Evolutionary conservation across 345 rosid species (phyloP).

Genomic region (Hevea brasiliensis): DNA sequence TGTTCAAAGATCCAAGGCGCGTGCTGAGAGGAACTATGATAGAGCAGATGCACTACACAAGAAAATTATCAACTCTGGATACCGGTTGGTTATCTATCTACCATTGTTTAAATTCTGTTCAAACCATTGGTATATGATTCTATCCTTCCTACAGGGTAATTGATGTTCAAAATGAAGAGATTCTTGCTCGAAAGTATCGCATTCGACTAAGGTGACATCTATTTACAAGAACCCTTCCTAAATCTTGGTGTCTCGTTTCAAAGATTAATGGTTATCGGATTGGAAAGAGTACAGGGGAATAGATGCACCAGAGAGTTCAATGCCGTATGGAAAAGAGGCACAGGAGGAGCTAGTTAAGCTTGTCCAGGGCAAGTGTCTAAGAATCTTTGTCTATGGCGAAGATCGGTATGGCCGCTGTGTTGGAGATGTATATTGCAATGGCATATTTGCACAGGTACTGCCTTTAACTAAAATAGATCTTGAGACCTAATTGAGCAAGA

Average conservation of each 20-base stretch:
- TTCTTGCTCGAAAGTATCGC: constrained; percentile 74
- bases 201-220: constrained; percentile 57
- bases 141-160: constrained; percentile 38
- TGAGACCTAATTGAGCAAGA: not conserved
- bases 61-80: constrained; percentile 62
- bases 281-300: constrained; percentile 58
- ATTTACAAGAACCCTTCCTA: not conserved
- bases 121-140: not conserved
- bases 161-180: constrained; percentile 47
- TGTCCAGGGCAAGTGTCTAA: constrained; percentile 64
- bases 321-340: constrained; percentile 80
- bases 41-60: constrained; percentile 63
- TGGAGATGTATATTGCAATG: constrained; percentile 75
- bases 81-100: constrained; percentile 43
- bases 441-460: constrained; percentile 56
- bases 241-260: not conserved
- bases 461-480: not conserved
- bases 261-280: constrained; percentile 4
- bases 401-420: constrained; percentile 73
- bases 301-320: constrained; percentile 78
- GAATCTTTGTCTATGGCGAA: constrained; percentile 54
- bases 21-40: constrained; percentile 51
- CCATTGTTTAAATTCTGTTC: not conserved
- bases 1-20: constrained; percentile 56
- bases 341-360: constrained; percentile 51